These are phyloP conservation scores for Stemphylium beticola DNA, from an alignment of 2,329 filamentous ascomycete species.

Conservation along the genomic window DNA sequence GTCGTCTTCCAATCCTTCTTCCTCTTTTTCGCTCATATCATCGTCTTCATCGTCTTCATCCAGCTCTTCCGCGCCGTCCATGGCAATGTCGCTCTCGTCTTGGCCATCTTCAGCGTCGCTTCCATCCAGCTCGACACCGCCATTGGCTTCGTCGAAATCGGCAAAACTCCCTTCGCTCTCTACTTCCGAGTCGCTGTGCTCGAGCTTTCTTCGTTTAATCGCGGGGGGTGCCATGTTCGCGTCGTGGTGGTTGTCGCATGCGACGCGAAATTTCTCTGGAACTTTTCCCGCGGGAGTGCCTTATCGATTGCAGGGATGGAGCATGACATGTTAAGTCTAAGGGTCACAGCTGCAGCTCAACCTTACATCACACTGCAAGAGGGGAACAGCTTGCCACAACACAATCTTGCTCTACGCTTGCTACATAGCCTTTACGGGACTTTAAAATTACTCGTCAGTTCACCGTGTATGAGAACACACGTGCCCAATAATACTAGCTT, in stretches of 20 bases:
- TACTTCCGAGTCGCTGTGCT: constrained; percentile 43
- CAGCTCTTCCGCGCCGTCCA: constrained; percentile 18
- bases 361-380: constrained; percentile 6
- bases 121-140: constrained; percentile 20
- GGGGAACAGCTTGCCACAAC: constrained; percentile 7
- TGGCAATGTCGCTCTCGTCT: constrained; percentile 16
- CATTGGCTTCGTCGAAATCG: constrained; percentile 26
- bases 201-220: constrained; percentile 57
- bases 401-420: not conserved
- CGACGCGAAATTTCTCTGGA: constrained; percentile 25
- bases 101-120: constrained; percentile 21
- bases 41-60: constrained; percentile 16
- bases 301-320: constrained; percentile 30
- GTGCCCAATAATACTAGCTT: constrained; percentile 1
- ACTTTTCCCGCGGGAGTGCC: constrained; percentile 26
- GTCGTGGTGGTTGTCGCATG: constrained; percentile 17
- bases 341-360: not conserved
- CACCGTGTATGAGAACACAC: not conserved
- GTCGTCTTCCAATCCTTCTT: constrained; percentile 15
- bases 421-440: not conserved
- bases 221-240: constrained; percentile 43
- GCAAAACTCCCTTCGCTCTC: constrained; percentile 35
- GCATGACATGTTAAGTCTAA: not conserved
- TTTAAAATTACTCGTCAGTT: not conserved
- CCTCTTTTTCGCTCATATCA: constrained; percentile 21